A percentile compares a stretch with the other conserved stretches of the same genome.
Evolutionary conservation across 192 early-diverging fungal species (phyloP).

Genomic region (Lunasporangiospora selenospora): DNA sequence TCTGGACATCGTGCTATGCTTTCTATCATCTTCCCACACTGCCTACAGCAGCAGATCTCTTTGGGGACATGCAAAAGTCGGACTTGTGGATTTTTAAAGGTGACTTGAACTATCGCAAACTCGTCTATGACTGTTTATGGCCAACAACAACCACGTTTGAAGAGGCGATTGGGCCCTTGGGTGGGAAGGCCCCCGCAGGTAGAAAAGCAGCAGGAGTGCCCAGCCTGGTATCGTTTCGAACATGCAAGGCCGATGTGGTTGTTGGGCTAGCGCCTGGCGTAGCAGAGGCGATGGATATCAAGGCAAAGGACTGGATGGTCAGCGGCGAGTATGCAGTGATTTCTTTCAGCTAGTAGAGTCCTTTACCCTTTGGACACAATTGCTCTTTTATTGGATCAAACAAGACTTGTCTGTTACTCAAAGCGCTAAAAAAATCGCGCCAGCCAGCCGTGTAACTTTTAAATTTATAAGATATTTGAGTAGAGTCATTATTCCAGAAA

Average conservation of each 20-base stretch:
- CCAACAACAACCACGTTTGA: constrained; percentile 81
- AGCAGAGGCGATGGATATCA: constrained; percentile 56
- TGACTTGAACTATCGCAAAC: constrained; percentile 96
- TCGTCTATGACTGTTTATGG: constrained; percentile 94
- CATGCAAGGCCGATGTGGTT: constrained; percentile 87
- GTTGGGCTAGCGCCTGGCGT: constrained; percentile 70
- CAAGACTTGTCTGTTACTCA: too few relatives aligned
- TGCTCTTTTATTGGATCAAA: too few relatives aligned
- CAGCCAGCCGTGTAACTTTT: too few relatives aligned
- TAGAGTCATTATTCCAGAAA: too few relatives aligned
- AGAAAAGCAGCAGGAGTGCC: constrained; percentile 65
- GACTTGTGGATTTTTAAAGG: constrained; percentile 92
- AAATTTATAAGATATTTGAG: too few relatives aligned
- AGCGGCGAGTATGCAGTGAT: constrained; percentile 80
- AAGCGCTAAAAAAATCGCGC: too few relatives aligned
- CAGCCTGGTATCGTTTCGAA: constrained; percentile 79
- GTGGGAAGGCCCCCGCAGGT: too few relatives aligned
- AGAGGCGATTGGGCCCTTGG: constrained; percentile 80
- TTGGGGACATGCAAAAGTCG: constrained; percentile 58
- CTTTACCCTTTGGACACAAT: too few relatives aligned
- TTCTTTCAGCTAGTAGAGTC: constrained; percentile 29
- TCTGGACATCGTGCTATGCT: constrained; percentile 88
- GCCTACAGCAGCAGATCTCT: constrained; percentile 69
- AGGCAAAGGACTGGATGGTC: constrained; percentile 66
- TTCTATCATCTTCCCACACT: constrained; percentile 75